Percentiles rank a stretch among this genome's conserved stretches.
These are phyloP conservation scores for Aspergillus arachidicola DNA, from an alignment of 2,329 filamentous ascomycete species.

Conservation along the genomic window DNA sequence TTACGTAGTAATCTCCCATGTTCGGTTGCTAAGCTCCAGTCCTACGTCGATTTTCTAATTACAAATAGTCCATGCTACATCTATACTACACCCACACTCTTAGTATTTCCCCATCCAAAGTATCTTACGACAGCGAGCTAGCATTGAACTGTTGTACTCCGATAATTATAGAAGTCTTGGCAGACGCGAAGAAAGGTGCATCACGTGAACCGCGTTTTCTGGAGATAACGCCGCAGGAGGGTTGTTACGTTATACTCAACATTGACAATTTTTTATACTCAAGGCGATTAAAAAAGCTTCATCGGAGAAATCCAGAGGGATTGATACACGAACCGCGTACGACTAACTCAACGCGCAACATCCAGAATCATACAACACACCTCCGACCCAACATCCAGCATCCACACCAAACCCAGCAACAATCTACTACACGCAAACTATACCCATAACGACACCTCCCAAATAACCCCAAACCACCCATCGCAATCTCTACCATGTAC, in stretches of 20 bases:
- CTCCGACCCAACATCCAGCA: background rate
- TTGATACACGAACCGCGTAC: background rate
- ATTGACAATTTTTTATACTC: background rate
- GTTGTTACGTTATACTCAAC: background rate
- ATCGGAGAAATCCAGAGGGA: background rate
- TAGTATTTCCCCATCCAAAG: background rate
- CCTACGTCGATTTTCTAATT: background rate
- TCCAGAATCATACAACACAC: background rate
- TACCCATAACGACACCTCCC: background rate
- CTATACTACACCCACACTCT: background rate
- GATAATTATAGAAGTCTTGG: background rate
- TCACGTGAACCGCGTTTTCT: background rate
- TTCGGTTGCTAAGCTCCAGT: background rate
- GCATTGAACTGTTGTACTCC: background rate
- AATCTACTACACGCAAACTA: background rate
- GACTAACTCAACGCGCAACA: background rate
- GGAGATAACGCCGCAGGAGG: background rate
- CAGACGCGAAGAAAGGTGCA: background rate
- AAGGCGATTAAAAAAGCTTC: background rate
- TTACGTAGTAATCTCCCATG: background rate
- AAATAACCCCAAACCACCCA: too few relatives aligned
- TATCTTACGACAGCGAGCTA: background rate
- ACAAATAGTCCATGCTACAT: background rate
- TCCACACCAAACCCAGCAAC: background rate
- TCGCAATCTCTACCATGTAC: conserved; percentile 63